A percentile compares a stretch with the other conserved stretches of the same genome.
phyloP scores from a whole-genome alignment of 345 rosid species.

The Tarenaya hassleriana region DNA sequence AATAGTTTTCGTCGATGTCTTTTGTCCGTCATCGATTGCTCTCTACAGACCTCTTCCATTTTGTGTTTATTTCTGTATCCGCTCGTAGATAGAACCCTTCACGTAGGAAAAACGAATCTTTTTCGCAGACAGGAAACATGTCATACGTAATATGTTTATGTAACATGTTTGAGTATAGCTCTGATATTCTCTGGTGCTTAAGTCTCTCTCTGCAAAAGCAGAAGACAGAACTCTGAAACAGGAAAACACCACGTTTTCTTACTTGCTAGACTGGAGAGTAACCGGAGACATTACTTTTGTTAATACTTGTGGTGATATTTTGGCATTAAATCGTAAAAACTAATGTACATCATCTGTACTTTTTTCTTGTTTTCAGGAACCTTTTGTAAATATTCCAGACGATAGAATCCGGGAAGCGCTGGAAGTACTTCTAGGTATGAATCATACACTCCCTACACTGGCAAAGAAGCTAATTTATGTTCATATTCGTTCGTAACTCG shows the following conservation, averaged over 20 bases:
- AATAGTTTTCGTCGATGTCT: slow-evolving; percentile 19
- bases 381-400: slow-evolving; percentile 71
- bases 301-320: slow-evolving; percentile 8
- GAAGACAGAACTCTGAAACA: not conserved
- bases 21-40: slow-evolving; percentile 15
- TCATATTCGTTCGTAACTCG: no score
- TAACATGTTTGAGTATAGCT: slow-evolving; percentile 1
- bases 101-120: slow-evolving; percentile 9
- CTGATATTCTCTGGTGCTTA: no score
- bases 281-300: no score
- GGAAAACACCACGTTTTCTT: not conserved
- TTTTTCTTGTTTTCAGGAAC: slow-evolving; percentile 46
- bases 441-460: no score
- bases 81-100: not conserved
- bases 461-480: no score
- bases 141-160: not conserved
- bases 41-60: slow-evolving; percentile 20
- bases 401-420: slow-evolving; percentile 81
- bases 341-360: no score
- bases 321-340: no score
- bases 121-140: slow-evolving; percentile 5
- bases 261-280: slow-evolving; percentile 10
- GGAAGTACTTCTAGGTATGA: slow-evolving; percentile 74
- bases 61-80: slow-evolving; percentile 9
- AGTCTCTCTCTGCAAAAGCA: no score